phyloP scores from a whole-genome alignment of 177 flowering plant genomes.

The Vitis hybrid region DNA sequence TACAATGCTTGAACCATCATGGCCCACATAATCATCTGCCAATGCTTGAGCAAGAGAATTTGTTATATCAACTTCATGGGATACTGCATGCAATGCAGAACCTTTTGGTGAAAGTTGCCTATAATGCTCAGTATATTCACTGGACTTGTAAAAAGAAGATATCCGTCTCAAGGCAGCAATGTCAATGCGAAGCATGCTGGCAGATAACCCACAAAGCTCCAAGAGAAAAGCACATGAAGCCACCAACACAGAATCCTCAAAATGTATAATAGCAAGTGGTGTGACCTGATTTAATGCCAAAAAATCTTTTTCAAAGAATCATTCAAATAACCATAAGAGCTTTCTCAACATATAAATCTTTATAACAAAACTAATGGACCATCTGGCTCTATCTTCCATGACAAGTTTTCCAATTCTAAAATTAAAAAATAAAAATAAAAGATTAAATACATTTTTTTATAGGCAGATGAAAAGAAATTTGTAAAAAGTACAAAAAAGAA shows the following conservation, averaged over 20 bases:
- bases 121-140: conserved; percentile 31
- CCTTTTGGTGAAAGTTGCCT: conserved; percentile 50
- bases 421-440: neutral
- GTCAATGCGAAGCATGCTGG: conserved; percentile 74
- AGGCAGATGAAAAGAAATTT: too few species aligned
- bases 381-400: neutral
- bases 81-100: conserved; percentile 49
- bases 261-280: conserved; percentile 83
- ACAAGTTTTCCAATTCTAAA: neutral
- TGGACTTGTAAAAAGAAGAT: conserved; percentile 64
- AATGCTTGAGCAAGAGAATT: conserved; percentile 83
- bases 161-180: conserved; percentile 84
- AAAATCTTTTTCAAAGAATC: neutral
- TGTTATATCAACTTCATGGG: conserved; percentile 57
- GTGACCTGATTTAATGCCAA: conserved; percentile 47
- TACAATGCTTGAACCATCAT: conserved; percentile 23
- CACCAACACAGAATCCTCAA: conserved; percentile 75
- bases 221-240: conserved; percentile 86
- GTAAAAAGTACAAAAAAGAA: too few species aligned
- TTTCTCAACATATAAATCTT: neutral
- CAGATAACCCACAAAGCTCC: conserved; percentile 94
- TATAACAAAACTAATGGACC: neutral
- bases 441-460: neutral
- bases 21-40: conserved; percentile 78
- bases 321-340: neutral